These are phyloP conservation scores for Calonectria leucothoes DNA, from an alignment of 2,329 filamentous ascomycete genomes.

Conservation along the genomic window DNA sequence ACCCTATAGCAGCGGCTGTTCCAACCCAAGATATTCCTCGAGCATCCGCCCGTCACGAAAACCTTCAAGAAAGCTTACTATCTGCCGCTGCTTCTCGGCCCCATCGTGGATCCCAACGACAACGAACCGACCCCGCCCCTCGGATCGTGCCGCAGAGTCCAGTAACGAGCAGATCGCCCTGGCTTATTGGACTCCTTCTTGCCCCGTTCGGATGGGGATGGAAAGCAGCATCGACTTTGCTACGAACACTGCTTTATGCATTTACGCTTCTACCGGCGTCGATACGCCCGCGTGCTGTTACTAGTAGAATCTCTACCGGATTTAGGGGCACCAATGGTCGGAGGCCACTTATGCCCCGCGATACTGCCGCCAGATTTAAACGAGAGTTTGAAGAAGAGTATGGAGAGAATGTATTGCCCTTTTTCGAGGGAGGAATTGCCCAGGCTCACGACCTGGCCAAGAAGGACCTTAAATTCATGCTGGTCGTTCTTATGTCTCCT, in stretches of 20 bases:
- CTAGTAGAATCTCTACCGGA: slow-evolving; percentile 63
- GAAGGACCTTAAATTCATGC: slow-evolving; percentile 87
- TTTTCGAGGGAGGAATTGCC: slow-evolving; percentile 90
- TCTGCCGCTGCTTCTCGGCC: slow-evolving; percentile 39
- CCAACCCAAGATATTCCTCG: slow-evolving; percentile 73
- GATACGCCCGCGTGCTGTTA: slow-evolving; percentile 65
- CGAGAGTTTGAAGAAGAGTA: slow-evolving; percentile 97
- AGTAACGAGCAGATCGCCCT: slow-evolving; percentile 75
- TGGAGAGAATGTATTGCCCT: slow-evolving; percentile 76
- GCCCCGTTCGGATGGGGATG: slow-evolving; percentile 85
- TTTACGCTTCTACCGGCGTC: slow-evolving; percentile 83
- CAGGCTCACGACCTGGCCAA: slow-evolving; percentile 92
- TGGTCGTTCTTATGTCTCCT: slow-evolving; percentile 89
- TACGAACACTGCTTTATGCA: slow-evolving; percentile 80
- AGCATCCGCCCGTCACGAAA: slow-evolving; percentile 76
- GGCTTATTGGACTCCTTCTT: slow-evolving; percentile 82
- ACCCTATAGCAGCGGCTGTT: slow-evolving; percentile 82
- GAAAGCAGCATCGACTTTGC: slow-evolving; percentile 74
- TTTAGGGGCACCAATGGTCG: slow-evolving; percentile 75
- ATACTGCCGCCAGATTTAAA: slow-evolving; percentile 89
- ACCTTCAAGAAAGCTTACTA: slow-evolving; percentile 72
- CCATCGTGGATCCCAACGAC: slow-evolving; percentile 38
- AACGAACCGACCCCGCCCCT: slow-evolving; percentile 75
- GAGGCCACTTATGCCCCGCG: slow-evolving; percentile 82
- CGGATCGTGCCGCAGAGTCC: slow-evolving; percentile 84